Percentiles rank a stretch among this genome's conserved stretches.
Evolutionary conservation across 1,284 basidiomycete genomes (phyloP).

Genomic region (Ganoderma resinaceum): DNA sequence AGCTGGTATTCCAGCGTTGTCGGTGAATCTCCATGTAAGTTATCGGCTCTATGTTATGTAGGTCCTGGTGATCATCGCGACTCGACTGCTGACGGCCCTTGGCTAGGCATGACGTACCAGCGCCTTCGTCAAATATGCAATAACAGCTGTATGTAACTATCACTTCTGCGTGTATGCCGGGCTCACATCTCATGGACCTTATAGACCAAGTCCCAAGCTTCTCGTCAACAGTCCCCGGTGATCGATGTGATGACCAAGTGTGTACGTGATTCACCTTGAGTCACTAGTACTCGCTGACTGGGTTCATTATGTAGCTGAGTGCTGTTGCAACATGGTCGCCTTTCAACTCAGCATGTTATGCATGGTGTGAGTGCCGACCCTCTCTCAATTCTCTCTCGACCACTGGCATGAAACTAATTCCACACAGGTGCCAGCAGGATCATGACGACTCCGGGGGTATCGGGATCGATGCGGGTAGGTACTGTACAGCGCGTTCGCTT

Average conservation of each 20-base stretch:
- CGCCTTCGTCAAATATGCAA: conserved; percentile 19
- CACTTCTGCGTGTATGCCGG: no score
- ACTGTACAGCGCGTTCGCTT: background rate
- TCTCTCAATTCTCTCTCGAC: no score
- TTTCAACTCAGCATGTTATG: conserved; percentile 27
- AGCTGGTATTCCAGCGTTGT: conserved; percentile 30
- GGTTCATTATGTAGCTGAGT: conserved; percentile 4
- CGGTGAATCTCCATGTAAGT: conserved; percentile 22
- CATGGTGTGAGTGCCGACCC: conserved; percentile 19
- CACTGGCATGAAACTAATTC: background rate
- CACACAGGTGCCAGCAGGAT: conserved; percentile 21
- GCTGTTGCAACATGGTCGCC: conserved; percentile 25
- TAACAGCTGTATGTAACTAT: conserved; percentile 13
- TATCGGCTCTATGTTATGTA: background rate
- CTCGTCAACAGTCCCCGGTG: conserved; percentile 14
- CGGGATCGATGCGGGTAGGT: conserved; percentile 16
- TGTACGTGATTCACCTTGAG: background rate
- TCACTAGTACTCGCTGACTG: background rate
- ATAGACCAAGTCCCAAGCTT: conserved; percentile 20
- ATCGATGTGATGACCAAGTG: conserved; percentile 22
- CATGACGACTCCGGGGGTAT: background rate
- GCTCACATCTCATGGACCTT: background rate
- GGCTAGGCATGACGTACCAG: conserved; percentile 24
- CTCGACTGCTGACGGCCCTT: no score
- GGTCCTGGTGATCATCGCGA: no score